These are phyloP conservation scores for Exserohilum rostratum DNA, from an alignment of 2,329 filamentous ascomycete genomes.

Conservation along the genomic window DNA sequence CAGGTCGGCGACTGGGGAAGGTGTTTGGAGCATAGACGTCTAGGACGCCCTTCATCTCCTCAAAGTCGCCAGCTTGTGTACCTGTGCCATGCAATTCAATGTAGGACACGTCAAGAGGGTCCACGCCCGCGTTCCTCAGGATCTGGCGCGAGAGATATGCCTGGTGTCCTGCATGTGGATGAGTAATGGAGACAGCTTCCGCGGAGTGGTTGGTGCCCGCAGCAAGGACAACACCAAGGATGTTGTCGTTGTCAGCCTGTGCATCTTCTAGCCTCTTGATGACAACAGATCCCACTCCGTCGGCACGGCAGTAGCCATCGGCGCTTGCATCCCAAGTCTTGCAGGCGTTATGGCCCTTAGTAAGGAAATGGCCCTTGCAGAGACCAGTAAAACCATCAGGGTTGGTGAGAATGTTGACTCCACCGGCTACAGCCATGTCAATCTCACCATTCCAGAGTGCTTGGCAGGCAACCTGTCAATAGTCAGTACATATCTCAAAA, in stretches of 20 bases:
- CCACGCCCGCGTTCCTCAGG: slow-evolving; percentile 42
- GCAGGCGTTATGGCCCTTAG: slow-evolving; percentile 31
- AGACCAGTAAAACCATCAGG: slow-evolving; percentile 41
- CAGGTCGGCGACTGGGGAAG: slow-evolving; percentile 5
- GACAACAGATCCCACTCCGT: slow-evolving; percentile 38
- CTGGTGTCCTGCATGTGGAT: slow-evolving; percentile 34
- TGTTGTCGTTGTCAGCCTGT: slow-evolving; percentile 37
- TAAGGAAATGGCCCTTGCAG: slow-evolving; percentile 31
- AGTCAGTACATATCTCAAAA: neutral
- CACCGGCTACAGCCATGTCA: slow-evolving; percentile 36
- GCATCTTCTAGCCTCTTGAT: slow-evolving; percentile 46
- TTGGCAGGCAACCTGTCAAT: slow-evolving; percentile 28
- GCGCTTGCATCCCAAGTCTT: slow-evolving; percentile 42
- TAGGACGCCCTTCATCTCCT: slow-evolving; percentile 27
- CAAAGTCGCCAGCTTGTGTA: slow-evolving; percentile 33
- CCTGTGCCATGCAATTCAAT: slow-evolving; percentile 41
- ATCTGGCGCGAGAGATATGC: slow-evolving; percentile 21
- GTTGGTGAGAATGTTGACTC: slow-evolving; percentile 33
- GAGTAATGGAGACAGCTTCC: slow-evolving; percentile 41
- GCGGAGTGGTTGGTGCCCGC: slow-evolving; percentile 43
- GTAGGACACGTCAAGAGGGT: slow-evolving; percentile 40
- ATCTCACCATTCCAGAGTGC: slow-evolving; percentile 37
- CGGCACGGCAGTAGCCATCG: slow-evolving; percentile 42
- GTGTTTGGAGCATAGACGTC: slow-evolving; percentile 14
- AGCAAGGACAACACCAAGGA: slow-evolving; percentile 40